Percentiles rank a stretch among this genome's conserved stretches.
Conservation (phyloP, 306 rosid genomes). For the Phaseolus lunatus region DNA sequence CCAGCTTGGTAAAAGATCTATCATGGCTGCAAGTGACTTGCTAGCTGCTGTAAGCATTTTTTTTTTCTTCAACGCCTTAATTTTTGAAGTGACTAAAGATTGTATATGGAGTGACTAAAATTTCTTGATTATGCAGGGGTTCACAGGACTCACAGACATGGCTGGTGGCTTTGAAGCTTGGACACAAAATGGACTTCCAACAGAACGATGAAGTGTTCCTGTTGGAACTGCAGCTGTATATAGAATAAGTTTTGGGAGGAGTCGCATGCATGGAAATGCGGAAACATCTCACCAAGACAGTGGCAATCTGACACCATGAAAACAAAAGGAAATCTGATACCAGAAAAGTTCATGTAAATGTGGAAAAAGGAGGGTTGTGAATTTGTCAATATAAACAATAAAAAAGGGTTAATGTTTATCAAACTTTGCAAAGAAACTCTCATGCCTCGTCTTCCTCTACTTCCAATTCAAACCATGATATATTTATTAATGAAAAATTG, state of each 20-base stretch:
- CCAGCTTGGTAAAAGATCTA: conserved; percentile 76
- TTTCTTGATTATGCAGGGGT: conserved; percentile 61
- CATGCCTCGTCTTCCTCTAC: background rate
- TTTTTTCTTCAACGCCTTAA: background rate
- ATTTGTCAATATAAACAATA: conserved; percentile 12
- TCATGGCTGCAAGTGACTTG: conserved; percentile 86
- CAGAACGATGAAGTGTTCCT: conserved; percentile 52
- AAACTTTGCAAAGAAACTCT: background rate
- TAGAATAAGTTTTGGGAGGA: conserved; percentile 43
- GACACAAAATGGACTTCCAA: conserved; percentile 79
- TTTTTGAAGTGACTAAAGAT: too few species aligned
- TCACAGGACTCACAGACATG: conserved; percentile 74
- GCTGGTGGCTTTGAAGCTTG: conserved; percentile 94
- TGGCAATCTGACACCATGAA: background rate
- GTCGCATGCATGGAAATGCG: conserved; percentile 5
- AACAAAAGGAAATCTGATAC: background rate
- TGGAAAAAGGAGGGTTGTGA: background rate
- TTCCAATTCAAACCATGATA: too few species aligned
- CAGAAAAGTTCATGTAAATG: conserved; percentile 17
- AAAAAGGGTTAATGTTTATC: conserved; percentile 26
- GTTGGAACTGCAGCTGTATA: conserved; percentile 40
- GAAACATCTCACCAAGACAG: conserved; percentile 18
- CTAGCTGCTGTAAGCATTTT: conserved; percentile 65
- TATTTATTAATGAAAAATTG: background rate
- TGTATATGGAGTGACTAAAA: background rate